Evolutionary conservation across 352 stramenopile genomes (phyloP).

Genomic region (Phytophthora tubulina): DNA sequence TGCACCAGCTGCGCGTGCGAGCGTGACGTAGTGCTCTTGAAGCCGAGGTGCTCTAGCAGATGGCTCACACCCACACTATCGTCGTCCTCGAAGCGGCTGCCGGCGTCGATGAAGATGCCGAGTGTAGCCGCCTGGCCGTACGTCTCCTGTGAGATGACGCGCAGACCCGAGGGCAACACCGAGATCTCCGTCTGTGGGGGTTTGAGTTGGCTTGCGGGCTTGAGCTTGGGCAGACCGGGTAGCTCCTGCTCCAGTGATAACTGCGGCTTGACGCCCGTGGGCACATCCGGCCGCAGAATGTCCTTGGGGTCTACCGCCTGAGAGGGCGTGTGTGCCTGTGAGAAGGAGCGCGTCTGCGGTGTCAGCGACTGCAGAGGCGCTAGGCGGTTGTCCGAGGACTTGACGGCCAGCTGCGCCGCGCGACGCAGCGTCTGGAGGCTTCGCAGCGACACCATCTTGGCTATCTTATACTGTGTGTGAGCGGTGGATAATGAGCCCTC

Average conservation of each 20-base stretch:
- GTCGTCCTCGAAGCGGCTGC: constrained; percentile 87
- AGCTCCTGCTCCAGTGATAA: constrained; percentile 72
- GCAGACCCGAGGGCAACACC: constrained; percentile 93
- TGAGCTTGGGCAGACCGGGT: constrained; percentile 79
- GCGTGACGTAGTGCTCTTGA: constrained; percentile 93
- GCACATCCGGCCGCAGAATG: constrained; percentile 65
- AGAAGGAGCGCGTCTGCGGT: constrained; percentile 49
- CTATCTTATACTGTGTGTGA: constrained; percentile 1
- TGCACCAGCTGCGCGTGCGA: constrained; percentile 88
- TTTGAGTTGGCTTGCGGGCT: constrained; percentile 83
- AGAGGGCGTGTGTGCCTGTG: constrained; percentile 36
- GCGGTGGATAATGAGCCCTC: constrained; percentile 26
- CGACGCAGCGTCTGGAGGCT: constrained; percentile 45
- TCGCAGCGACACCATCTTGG: constrained; percentile 42
- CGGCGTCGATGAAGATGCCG: constrained; percentile 94
- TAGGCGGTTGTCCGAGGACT: neutral
- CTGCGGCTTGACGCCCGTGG: constrained; percentile 53
- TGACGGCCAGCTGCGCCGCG: constrained; percentile 22
- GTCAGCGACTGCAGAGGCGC: constrained; percentile 21
- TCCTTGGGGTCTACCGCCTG: constrained; percentile 48
- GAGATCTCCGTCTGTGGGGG: constrained; percentile 93
- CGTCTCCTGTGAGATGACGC: constrained; percentile 97
- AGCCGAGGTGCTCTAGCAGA: constrained; percentile 95
- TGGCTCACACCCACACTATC: constrained; percentile 92
- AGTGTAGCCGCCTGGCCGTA: constrained; percentile 96